Evolutionary conservation across 768 basidiomycete species (phyloP).

Genomic region (Boletus subparvulus): DNA sequence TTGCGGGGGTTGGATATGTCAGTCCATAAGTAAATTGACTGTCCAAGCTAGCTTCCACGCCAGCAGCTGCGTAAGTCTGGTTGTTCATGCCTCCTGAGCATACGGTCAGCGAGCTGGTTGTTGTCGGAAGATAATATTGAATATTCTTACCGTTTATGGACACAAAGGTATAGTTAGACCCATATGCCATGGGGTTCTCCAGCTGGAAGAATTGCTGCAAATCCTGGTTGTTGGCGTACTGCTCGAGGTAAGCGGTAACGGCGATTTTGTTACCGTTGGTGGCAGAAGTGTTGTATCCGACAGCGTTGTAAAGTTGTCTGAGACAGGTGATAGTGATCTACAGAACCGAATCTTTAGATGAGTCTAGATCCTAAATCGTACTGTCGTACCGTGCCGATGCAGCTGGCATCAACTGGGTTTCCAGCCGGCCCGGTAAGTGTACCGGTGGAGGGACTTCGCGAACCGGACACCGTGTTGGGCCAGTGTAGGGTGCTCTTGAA

Average conservation of each 20-base stretch:
- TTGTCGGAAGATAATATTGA: neutral
- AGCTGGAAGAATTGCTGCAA: slow-evolving; percentile 50
- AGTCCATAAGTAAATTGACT: slow-evolving; percentile 67
- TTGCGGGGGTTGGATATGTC: slow-evolving; percentile 56
- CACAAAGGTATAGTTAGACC: slow-evolving; percentile 51
- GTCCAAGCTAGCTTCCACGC: slow-evolving; percentile 66
- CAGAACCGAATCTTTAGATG: neutral
- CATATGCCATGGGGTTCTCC: slow-evolving; percentile 47
- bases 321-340: slow-evolving; percentile 54
- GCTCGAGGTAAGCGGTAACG: slow-evolving; percentile 52
- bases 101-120: slow-evolving; percentile 3
- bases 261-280: slow-evolving; percentile 50
- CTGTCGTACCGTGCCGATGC: slow-evolving; percentile 37
- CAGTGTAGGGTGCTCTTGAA: slow-evolving; percentile 43
- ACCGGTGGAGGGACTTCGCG: neutral
- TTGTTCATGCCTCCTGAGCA: slow-evolving; percentile 57
- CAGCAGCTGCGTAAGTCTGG: slow-evolving; percentile 53
- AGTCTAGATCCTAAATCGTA: neutral
- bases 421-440: slow-evolving; percentile 34
- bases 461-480: slow-evolving; percentile 10
- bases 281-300: slow-evolving; percentile 43
- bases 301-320: slow-evolving; percentile 54
- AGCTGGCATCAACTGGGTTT: slow-evolving; percentile 45
- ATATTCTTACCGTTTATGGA: slow-evolving; percentile 50
- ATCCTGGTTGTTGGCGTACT: slow-evolving; percentile 56